phyloP scores from a whole-genome alignment of 2,329 filamentous ascomycete species.

The Thermothelomyces thermophilus region DNA sequence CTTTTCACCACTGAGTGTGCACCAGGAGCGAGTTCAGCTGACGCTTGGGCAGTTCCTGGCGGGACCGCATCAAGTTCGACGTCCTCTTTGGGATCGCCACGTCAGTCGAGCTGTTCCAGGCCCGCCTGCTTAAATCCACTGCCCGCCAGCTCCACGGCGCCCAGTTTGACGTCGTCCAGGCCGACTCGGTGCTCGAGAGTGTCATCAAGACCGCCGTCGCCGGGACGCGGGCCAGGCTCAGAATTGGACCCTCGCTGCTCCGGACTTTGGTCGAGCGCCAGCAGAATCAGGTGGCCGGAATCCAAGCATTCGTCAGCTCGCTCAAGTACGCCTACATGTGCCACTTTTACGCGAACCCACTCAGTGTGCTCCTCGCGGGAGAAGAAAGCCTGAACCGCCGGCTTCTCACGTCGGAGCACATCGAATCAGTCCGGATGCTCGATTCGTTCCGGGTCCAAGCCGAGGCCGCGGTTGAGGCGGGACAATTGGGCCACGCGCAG shows the following conservation, averaged over 20 bases:
- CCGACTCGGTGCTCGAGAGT: conserved; percentile 63
- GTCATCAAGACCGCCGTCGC: conserved; percentile 62
- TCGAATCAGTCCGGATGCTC: conserved; percentile 61
- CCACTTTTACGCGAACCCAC: conserved; percentile 72
- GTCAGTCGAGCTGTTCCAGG: conserved; percentile 72
- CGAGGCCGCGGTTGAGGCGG: conserved; percentile 41
- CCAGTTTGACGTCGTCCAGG: conserved; percentile 72
- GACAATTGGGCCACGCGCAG: conserved; percentile 39
- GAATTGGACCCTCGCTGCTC: conserved; percentile 58
- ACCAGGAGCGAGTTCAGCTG: neutral
- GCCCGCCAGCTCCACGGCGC: conserved; percentile 61
- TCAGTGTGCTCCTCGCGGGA: conserved; percentile 54
- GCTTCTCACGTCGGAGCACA: conserved; percentile 51
- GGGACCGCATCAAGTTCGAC: conserved; percentile 68
- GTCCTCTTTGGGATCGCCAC: conserved; percentile 76
- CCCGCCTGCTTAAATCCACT: conserved; percentile 62
- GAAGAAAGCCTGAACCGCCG: conserved; percentile 24
- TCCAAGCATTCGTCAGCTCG: conserved; percentile 64
- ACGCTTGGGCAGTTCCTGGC: conserved; percentile 47
- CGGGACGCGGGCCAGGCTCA: conserved; percentile 48
- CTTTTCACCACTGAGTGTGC: no score
- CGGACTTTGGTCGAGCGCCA: conserved; percentile 63
- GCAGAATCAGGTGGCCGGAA: conserved; percentile 68
- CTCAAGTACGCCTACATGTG: conserved; percentile 82
- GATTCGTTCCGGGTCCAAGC: conserved; percentile 59